Base-by-base conservation (phyloP, 2,329 filamentous ascomycete species). In the Ascochyta fabae region DNA sequence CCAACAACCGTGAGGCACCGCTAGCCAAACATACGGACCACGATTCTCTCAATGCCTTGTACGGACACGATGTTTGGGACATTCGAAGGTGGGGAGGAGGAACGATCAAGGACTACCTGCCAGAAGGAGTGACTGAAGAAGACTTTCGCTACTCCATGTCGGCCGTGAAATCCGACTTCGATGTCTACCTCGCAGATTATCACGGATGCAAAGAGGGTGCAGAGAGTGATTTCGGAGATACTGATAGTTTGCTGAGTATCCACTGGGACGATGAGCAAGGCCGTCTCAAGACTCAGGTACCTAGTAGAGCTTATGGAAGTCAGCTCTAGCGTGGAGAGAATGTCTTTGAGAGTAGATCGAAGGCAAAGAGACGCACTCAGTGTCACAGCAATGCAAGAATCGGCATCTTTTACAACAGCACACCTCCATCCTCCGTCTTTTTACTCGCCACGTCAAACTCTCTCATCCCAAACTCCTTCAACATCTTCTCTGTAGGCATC, bases 351-450 rank as follows among this genome's bases (percentile, higher is more conserved):
- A 19, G 19, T 2, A 3, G 19, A 3, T 19, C 19, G 19, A 19
- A 19, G 3, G 3, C 19, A 19, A 2, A 19, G 19, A 19, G 19
- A 19, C 19, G 19, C 19, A 3, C 19, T 19, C 3, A 19, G 19
- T 19, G 19, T 19, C 19, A 19, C 19, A 19, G 19, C 19, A 19
- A 19, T 19, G 19, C 19, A 19, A 19, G 19, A 19, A 19, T 19
- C 19, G 3, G 19, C 19, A 19, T 19, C 19, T 19, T 19, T 19
- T 19, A 19, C 19, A 19, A 19, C 19, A 19, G 19, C 4, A 60
- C 55, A 43, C 49, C 51, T 1, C 54, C 61, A 13, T 62, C 56
- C 34, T 62, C 59, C 59, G 60, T 60, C 44, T 55, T 60, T 33
- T 49, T 31, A 22, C 54, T 57, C 31, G 58, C 62, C 22, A 48